Percentiles rank a stretch among this genome's conserved stretches.
phyloP scores from a whole-genome alignment of 2,329 filamentous ascomycete genomes.

The Neofusicoccum kwambonambiense region DNA sequence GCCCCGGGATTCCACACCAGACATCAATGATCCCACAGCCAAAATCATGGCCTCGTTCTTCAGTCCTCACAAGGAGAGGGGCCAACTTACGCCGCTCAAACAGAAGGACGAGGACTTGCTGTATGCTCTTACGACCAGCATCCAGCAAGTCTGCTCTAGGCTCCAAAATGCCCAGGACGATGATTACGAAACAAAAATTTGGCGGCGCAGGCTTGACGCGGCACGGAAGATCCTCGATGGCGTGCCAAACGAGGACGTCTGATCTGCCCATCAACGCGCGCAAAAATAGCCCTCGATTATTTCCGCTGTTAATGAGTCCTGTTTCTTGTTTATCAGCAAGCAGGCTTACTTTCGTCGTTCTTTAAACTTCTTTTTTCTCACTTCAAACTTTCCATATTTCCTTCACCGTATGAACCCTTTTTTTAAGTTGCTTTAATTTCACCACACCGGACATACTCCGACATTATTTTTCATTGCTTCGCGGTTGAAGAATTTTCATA shows the following conservation, averaged over 20 bases:
- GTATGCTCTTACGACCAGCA: conserved; percentile 51
- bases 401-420: conserved; percentile 26
- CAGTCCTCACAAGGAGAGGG: background rate
- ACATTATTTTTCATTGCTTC: conserved; percentile 17
- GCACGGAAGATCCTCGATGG: conserved; percentile 74
- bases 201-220: conserved; percentile 70
- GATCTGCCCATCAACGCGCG: background rate
- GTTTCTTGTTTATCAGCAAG: background rate
- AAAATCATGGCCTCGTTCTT: conserved; percentile 16
- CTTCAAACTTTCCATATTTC: background rate
- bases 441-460: conserved; percentile 1
- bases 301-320: background rate
- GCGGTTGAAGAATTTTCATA: background rate
- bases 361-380: background rate
- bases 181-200: conserved; percentile 60
- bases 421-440: conserved; percentile 24
- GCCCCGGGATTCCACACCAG: background rate
- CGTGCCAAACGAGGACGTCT: conserved; percentile 32
- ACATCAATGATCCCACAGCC: conserved; percentile 4
- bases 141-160: conserved; percentile 54
- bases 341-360: conserved; percentile 8
- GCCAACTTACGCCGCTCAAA: conserved; percentile 37
- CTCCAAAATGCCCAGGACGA: conserved; percentile 45
- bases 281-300: background rate
- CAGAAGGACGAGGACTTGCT: conserved; percentile 57